These are phyloP conservation scores for Leucocoprinus sp. DNA, from an alignment of 768 basidiomycete species.

Conservation along the genomic window DNA sequence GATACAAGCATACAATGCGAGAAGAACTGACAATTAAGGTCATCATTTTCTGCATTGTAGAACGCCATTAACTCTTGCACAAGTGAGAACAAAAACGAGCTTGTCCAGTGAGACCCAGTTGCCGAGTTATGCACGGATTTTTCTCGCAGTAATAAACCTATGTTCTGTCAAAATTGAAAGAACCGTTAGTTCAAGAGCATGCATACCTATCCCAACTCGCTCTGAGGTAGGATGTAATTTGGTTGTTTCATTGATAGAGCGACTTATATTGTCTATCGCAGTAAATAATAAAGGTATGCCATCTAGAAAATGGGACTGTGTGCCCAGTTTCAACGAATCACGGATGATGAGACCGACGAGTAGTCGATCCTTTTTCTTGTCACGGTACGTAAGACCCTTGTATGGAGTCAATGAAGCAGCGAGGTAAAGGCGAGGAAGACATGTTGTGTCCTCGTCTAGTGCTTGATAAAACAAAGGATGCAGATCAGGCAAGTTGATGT, in stretches of 20 bases:
- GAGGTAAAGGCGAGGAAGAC: conserved; percentile 63
- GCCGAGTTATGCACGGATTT: conserved; percentile 53
- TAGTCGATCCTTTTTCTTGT: conserved; percentile 46
- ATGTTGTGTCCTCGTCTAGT: conserved; percentile 28
- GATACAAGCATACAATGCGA: background rate
- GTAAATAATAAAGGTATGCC: conserved; percentile 63
- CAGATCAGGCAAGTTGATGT: conserved; percentile 28
- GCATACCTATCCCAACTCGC: conserved; percentile 52
- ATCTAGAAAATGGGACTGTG: conserved; percentile 68
- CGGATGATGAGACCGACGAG: conserved; percentile 66
- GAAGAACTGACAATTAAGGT: conserved; percentile 36
- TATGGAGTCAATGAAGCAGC: conserved; percentile 74
- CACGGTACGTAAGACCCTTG: conserved; percentile 43
- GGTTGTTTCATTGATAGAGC: conserved; percentile 5
- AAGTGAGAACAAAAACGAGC: conserved; percentile 66
- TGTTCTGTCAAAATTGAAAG: conserved; percentile 9
- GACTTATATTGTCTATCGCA: conserved; percentile 32
- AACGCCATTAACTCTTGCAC: conserved; percentile 57
- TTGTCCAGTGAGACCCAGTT: conserved; percentile 62
- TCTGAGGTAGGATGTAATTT: conserved; percentile 34
- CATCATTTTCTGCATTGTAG: conserved; percentile 34
- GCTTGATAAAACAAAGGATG: conserved; percentile 40
- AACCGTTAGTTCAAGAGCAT: conserved; percentile 5
- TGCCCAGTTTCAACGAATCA: conserved; percentile 79
- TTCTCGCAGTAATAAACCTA: conserved; percentile 65